phyloP scores from a whole-genome alignment of 495 filamentous ascomycete species.

The Niebla homalea region DNA sequence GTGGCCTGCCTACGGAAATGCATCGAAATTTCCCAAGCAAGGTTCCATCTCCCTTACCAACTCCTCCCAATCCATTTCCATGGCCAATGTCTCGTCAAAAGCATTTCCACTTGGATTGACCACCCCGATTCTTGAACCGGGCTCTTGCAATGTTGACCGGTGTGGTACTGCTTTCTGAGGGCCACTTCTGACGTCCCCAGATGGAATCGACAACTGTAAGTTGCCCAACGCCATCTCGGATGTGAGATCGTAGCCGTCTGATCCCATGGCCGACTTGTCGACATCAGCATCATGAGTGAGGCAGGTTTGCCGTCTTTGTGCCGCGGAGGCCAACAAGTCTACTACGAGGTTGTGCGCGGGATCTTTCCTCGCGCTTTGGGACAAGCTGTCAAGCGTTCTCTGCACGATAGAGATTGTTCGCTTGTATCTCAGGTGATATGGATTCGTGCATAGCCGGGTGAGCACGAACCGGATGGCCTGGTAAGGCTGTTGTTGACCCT shows the following conservation, averaged over 20 bases:
- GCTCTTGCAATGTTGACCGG: not conserved
- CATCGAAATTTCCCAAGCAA: not conserved
- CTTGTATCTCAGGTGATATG: not conserved
- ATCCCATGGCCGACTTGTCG: not conserved
- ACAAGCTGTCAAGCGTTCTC: not conserved
- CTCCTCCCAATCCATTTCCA: slow-evolving; percentile 7
- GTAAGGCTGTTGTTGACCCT: slow-evolving; percentile 5
- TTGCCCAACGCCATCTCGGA: not conserved
- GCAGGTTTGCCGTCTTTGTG: not conserved
- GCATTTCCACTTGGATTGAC: not conserved
- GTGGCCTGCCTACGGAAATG: no score
- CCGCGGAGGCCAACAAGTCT: not conserved
- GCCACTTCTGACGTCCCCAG: not conserved
- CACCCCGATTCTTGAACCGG: not conserved
- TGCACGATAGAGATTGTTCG: not conserved
- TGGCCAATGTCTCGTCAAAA: not conserved
- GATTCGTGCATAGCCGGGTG: slow-evolving; percentile 1
- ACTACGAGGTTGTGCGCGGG: not conserved
- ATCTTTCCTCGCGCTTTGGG: not conserved
- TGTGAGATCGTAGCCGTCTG: not conserved
- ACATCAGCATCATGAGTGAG: not conserved
- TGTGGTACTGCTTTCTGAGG: no score
- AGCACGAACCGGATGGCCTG: slow-evolving; percentile 4
- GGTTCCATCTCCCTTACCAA: slow-evolving; percentile 2
- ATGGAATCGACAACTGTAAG: not conserved